A percentile compares a stretch with the other conserved stretches of the same genome.
Conservation (phyloP, 1,139 yeast species). For the Blastobotrys apis region DNA sequence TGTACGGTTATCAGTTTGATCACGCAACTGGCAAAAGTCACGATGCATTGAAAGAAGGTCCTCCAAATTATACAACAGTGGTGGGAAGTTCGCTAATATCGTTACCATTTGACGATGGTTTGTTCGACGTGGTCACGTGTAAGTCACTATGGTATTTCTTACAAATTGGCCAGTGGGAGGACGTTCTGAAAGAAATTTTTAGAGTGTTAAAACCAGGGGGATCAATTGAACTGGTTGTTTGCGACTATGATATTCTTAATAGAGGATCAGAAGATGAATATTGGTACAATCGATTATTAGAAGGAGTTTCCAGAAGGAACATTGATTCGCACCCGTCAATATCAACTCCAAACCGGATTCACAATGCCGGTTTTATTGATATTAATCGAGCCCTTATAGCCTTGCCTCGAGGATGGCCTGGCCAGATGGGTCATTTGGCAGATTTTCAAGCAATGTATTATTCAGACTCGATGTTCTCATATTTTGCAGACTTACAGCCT, state of each 20-base stretch:
- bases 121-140: conserved; percentile 35
- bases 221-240: conserved; percentile 33
- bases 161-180: conserved; percentile 34
- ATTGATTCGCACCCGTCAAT: conserved; percentile 35
- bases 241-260: conserved; percentile 32
- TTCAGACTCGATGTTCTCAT: conserved; percentile 27
- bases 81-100: conserved; percentile 30
- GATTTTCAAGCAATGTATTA: conserved; percentile 31
- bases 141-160: conserved; percentile 35
- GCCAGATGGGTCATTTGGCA: conserved; percentile 32
- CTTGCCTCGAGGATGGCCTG: conserved; percentile 36
- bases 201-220: conserved; percentile 43
- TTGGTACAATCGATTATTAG: conserved; percentile 29
- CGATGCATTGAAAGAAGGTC: conserved; percentile 27
- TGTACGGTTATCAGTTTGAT: conserved; percentile 33
- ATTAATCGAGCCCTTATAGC: conserved; percentile 28
- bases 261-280: conserved; percentile 22
- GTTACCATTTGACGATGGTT: conserved; percentile 36
- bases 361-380: conserved; percentile 33
- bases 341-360: conserved; percentile 25
- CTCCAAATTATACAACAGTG: conserved; percentile 31
- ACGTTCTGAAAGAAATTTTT: conserved; percentile 36
- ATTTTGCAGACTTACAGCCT: conserved; percentile 26
- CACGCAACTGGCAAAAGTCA: conserved; percentile 21
- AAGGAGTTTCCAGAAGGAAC: conserved; percentile 27